Conservation (phyloP, 805 yeast species). For the Saturnispora sekii region DNA sequence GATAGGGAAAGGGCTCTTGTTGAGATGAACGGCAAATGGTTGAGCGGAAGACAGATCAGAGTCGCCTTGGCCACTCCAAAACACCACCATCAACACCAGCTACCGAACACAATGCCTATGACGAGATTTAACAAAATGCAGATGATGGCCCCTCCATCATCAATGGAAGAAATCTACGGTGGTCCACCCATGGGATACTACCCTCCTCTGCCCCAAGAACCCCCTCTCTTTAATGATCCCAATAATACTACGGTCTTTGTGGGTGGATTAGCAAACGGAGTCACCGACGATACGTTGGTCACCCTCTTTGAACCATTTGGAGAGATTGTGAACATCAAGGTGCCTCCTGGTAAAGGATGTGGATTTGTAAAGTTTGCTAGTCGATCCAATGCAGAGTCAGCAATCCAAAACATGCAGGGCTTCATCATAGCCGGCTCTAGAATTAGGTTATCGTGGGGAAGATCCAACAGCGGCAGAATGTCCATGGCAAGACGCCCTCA, state of each 20-base stretch:
- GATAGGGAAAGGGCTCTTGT: conserved; percentile 59
- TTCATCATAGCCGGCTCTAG: conserved; percentile 66
- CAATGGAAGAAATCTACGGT: conserved; percentile 8
- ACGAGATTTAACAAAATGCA: no score
- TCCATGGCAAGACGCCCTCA: conserved; percentile 10
- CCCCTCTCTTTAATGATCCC: conserved; percentile 36
- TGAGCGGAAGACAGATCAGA: conserved; percentile 67
- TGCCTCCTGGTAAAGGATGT: conserved; percentile 73
- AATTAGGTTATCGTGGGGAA: conserved; percentile 69
- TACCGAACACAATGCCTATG: conserved; percentile 2
- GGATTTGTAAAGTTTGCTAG: conserved; percentile 65
- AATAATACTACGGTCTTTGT: conserved; percentile 69
- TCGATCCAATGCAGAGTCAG: conserved; percentile 66
- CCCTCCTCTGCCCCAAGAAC: conserved; percentile 2
- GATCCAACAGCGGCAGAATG: conserved; percentile 28
- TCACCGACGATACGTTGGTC: conserved; percentile 50
- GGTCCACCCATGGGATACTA: conserved; percentile 21
- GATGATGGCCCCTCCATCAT: conserved; percentile 13
- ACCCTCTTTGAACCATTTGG: conserved; percentile 68
- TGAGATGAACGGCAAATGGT: conserved; percentile 74
- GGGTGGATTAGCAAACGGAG: conserved; percentile 57
- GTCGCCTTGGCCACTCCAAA: conserved; percentile 77
- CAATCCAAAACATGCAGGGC: conserved; percentile 73
- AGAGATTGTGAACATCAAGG: conserved; percentile 54
- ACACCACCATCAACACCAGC: conserved; percentile 24